Conservation (phyloP, 176 grass and related monocot genomes). For the Miscanthus lutarioriparius region DNA sequence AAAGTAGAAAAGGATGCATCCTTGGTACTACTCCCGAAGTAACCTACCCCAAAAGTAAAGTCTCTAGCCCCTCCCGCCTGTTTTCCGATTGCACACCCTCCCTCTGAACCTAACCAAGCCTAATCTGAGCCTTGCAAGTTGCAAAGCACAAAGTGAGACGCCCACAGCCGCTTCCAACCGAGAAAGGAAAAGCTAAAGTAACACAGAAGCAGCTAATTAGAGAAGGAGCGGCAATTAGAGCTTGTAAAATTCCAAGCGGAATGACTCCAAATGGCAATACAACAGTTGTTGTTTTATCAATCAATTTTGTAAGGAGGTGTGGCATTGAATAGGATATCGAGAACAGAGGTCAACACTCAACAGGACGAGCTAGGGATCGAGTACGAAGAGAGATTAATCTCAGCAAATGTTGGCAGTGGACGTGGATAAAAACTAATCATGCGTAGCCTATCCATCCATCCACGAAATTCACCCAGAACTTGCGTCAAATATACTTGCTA, state of each 20-base stretch:
- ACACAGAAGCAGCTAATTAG: too few relatives aligned
- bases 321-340: not conserved
- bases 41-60: slow-evolving; percentile 35
- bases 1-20: slow-evolving; percentile 46
- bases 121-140: slow-evolving; percentile 5
- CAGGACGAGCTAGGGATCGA: not conserved
- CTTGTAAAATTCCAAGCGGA: not conserved
- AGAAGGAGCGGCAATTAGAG: not conserved
- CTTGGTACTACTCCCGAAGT: slow-evolving; percentile 26
- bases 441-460: not conserved
- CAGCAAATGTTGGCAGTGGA: not conserved
- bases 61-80: not conserved
- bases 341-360: slow-evolving; percentile 9
- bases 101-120: not conserved
- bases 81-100: slow-evolving; percentile 7
- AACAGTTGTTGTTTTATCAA: not conserved
- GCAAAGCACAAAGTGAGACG: slow-evolving; percentile 3
- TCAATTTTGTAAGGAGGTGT: not conserved
- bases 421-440: not conserved
- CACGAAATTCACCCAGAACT: not conserved
- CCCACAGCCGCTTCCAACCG: not conserved
- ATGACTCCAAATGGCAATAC: not conserved
- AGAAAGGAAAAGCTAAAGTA: too few relatives aligned
- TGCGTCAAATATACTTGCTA: not conserved
- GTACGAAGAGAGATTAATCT: not conserved